phyloP scores from a whole-genome alignment of 2,329 filamentous ascomycete species.

The Pseudonectria foliicola region DNA sequence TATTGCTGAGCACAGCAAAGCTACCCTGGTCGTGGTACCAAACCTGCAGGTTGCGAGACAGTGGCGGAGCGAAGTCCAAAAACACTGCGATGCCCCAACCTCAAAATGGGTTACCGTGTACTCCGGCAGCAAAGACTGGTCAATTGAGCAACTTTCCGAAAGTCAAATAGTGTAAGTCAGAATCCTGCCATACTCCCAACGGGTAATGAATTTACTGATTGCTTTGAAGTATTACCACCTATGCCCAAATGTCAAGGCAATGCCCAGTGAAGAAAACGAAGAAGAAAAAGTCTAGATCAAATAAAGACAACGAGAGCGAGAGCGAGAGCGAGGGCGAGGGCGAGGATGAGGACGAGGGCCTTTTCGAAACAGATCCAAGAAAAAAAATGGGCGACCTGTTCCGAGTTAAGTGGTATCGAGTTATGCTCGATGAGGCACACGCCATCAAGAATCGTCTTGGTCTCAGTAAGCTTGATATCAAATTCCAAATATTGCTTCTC shows the following conservation, averaged over 20 bases:
- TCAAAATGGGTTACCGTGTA: slow-evolving; percentile 5
- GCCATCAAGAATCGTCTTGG: slow-evolving; percentile 42
- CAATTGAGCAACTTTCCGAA: rapidly evolving
- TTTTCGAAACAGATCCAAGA: too few species aligned
- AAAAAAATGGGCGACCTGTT: slow-evolving; percentile 9
- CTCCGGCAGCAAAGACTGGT: background rate
- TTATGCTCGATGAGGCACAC: slow-evolving; percentile 53
- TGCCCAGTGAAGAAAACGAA: slow-evolving; percentile 3
- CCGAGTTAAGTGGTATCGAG: slow-evolving; percentile 37
- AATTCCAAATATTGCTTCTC: background rate
- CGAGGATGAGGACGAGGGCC: too few species aligned
- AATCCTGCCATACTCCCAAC: too few species aligned
- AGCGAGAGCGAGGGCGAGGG: too few species aligned
- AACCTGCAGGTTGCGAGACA: slow-evolving; percentile 15
- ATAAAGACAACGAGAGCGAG: slow-evolving; percentile 9
- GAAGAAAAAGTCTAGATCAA: slow-evolving; percentile 14
- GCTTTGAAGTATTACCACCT: slow-evolving; percentile 25
- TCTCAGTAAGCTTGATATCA: slow-evolving; percentile 16
- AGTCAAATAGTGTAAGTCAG: slow-evolving; percentile 8
- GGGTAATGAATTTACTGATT: background rate
- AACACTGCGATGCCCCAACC: slow-evolving; percentile 12
- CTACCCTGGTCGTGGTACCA: slow-evolving; percentile 28
- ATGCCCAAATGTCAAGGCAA: slow-evolving; percentile 17
- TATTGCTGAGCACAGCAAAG: slow-evolving; percentile 24
- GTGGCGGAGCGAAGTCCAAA: slow-evolving; percentile 22